These are phyloP conservation scores for Coemansia sp. DNA, from an alignment of 192 early-diverging fungal species.

Conservation along the genomic window DNA sequence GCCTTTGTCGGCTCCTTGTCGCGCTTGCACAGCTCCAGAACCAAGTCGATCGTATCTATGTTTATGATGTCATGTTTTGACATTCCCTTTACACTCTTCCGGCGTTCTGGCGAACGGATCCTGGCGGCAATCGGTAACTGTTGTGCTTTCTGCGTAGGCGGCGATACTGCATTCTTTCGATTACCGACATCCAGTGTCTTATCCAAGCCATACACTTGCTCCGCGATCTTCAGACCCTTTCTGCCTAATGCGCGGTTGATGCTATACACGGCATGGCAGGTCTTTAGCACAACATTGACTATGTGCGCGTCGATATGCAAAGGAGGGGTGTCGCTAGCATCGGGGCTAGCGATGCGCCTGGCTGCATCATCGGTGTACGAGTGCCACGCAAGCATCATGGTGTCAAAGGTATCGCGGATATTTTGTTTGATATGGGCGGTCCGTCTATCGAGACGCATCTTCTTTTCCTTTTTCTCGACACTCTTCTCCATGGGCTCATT, in stretches of 20 bases:
- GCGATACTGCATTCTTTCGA: neutral
- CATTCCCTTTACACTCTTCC: neutral
- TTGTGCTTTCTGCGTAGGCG: neutral
- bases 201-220: slow-evolving; percentile 39
- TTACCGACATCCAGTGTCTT: neutral
- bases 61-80: slow-evolving; percentile 12
- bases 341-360: slow-evolving; percentile 8
- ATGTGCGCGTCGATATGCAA: slow-evolving; percentile 30
- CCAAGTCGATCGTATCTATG: slow-evolving; percentile 29
- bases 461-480: neutral
- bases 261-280: slow-evolving; percentile 31
- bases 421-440: slow-evolving; percentile 21
- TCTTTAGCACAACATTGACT: slow-evolving; percentile 36
- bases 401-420: slow-evolving; percentile 20
- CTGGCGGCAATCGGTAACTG: slow-evolving; percentile 20
- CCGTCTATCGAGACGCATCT: slow-evolving; percentile 1
- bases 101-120: neutral
- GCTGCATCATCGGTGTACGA: slow-evolving; percentile 32
- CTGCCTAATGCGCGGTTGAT: slow-evolving; percentile 41
- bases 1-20: slow-evolving; percentile 40
- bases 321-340: slow-evolving; percentile 13
- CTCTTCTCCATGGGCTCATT: neutral
- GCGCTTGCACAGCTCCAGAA: slow-evolving; percentile 33
- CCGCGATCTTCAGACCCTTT: slow-evolving; percentile 29
- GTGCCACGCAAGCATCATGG: slow-evolving; percentile 25